Base-by-base conservation (phyloP, 768 basidiomycete species). In the Mycena filopes region DNA sequence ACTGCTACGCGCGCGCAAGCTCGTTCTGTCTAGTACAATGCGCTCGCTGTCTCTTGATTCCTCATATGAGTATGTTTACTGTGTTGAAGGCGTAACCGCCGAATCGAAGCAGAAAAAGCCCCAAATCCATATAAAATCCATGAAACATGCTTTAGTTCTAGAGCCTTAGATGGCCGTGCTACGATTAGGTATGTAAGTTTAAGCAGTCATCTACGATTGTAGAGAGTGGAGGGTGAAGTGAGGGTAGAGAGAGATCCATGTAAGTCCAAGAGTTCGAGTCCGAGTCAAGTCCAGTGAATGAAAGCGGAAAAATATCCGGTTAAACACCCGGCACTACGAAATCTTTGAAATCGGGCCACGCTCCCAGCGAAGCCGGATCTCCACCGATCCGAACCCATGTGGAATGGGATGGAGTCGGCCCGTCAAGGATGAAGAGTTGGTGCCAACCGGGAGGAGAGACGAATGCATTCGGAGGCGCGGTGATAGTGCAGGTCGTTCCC, bases 381-480 rank as follows among this genome's bases (percentile, higher is more conserved):
- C 90, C 91, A 21, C 93, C 93, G 54, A 94, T 90, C 28, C 92
- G 86, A 15, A 95, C 85, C 87, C 90, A 92, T 13, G 81, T 76
- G 20, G 91, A 90, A 67, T 87, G 84, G 26, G 90, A 92, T 4
- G 93, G 93, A 4, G 91, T 92, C 29, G 91, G 88, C 1, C 91
- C 91, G 55, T 93, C 92, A 29, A 94, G 79, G 48, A 94, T 81
- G 73, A 90, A 94, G 12, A 94, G 71, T 73, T 91, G 89, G 60
- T 89, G 86, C 89, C 92, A 94, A 6, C 87, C 90, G 0, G 92
- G 93, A 18, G 93, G 92, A 20, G 85, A 86, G 12, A 94, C 79
- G 66, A 79, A 78, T 11, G 85, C 78, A 69, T 92, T 88, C 0
- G 92, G 92, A 12, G 93, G 93, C 0, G 92, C 89, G 8, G 86